Evolutionary conservation across 129 eudicot species (phyloP).

Genomic region (Chrysanthemum lavandulifolium): DNA sequence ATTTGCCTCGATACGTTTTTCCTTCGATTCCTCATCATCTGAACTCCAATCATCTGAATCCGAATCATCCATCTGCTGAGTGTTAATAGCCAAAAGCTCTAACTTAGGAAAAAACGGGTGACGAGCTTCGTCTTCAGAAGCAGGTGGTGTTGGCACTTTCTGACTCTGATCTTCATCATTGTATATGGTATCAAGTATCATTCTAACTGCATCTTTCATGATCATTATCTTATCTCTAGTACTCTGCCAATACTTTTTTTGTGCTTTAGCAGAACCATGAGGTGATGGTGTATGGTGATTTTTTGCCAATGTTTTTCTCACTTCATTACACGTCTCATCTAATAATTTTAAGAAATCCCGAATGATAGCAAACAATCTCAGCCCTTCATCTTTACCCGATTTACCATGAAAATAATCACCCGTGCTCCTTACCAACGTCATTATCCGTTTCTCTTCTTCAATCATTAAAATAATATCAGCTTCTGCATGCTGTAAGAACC

Average conservation of each 20-base stretch:
- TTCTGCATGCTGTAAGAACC: slow-evolving; percentile 52
- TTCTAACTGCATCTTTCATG: slow-evolving; percentile 31
- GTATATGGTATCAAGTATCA: slow-evolving; percentile 32
- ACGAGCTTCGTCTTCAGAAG: not conserved
- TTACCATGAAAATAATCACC: slow-evolving; percentile 87
- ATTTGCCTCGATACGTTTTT: not conserved
- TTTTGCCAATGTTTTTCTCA: slow-evolving; percentile 34
- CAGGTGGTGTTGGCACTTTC: not conserved
- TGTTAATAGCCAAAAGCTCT: slow-evolving; percentile 21
- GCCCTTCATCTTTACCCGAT: slow-evolving; percentile 75
- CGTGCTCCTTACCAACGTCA: slow-evolving; percentile 54
- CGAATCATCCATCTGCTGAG: slow-evolving; percentile 7
- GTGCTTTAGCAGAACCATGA: not conserved
- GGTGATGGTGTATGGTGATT: not conserved
- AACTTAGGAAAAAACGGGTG: slow-evolving; percentile 23
- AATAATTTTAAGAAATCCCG: slow-evolving; percentile 62
- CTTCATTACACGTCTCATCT: slow-evolving; percentile 60
- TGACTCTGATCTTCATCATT: slow-evolving; percentile 20
- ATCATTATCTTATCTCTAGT: slow-evolving; percentile 31
- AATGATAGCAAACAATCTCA: slow-evolving; percentile 54
- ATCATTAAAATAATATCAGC: slow-evolving; percentile 48
- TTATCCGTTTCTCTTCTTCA: slow-evolving; percentile 63
- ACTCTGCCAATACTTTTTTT: slow-evolving; percentile 27
- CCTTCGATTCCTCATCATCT: slow-evolving; percentile 24
- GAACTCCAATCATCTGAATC: slow-evolving; percentile 37